Evolutionary conservation across 2,329 filamentous ascomycete species (phyloP), one percentile per base, ranked within the genome.

Genomic region (Penicillium italicum): DNA sequence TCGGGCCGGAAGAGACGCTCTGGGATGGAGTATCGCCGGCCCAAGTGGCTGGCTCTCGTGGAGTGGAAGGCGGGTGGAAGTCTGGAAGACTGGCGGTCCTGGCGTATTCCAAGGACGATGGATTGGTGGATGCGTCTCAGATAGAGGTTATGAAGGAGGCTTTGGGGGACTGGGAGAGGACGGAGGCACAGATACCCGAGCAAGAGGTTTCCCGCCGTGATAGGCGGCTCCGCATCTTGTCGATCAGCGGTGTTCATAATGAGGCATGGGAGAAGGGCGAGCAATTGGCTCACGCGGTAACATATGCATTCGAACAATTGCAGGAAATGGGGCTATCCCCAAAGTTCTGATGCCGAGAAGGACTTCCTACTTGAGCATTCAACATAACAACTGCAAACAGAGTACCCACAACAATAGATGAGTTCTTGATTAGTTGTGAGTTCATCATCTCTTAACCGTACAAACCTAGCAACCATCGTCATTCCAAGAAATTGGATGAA

Each of bases 161-260:
- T 70, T 70, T 82, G 76, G 69, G 79, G 72, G 65, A 75, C 68
- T 76, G 79, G 79, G 71, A 81, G 46, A 40, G 41, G 30, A 24
- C 10, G 4, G 44, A 55, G 16, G 49, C 50, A 20, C 38, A 57
- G 16, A 51, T 57, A 12, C 43, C 56, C 6, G 40, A 45, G 42
- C 41, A 56, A 22, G 58, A 56, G 22, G 16, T 60, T 24, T 38
- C 51, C 1, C 67, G 68, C 72, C 69, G 72, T 73, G 66, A 68
- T 74, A 75, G 66, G 48, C 53, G 62, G 65, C 70, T 77, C 57
- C 68, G 77, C 16, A 45, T 64, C 67, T 71, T 79, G 2, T 34
- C 68, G 3, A 62, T 78, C 30, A 59, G 65, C 28, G 75, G 74
- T 11, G 56, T 61, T 20, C 76, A 79, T 66, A 70, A 78, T 59